phyloP scores from a whole-genome alignment of 2,329 filamentous ascomycete species.

The Juglanconis oblonga region DNA sequence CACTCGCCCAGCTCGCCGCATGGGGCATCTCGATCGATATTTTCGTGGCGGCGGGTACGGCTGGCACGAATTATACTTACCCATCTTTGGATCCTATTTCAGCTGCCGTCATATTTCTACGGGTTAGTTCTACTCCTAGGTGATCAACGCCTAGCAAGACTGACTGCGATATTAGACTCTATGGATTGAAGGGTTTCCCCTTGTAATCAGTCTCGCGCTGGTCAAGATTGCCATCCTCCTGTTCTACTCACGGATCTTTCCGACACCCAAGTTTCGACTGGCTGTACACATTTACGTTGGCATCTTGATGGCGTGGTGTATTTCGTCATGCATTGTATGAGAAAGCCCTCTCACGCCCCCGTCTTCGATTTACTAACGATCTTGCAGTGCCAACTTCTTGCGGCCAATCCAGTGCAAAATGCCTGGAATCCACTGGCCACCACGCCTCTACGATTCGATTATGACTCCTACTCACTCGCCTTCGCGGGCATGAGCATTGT shows the following conservation, averaged over 20 bases:
- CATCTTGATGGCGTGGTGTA: neutral
- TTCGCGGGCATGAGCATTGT: neutral
- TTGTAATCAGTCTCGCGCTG: neutral
- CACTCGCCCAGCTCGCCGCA: neutral
- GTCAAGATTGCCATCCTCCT: neutral
- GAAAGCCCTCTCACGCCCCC: neutral
- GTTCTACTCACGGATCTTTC: neutral
- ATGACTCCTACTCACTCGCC: neutral
- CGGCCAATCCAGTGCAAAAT: neutral
- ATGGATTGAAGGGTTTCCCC: neutral
- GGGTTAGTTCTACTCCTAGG: neutral
- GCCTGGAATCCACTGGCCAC: neutral
- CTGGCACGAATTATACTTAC: neutral
- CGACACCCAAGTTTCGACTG: neutral
- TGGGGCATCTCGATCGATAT: neutral
- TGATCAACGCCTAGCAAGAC: neutral
- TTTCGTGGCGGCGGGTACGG: neutral
- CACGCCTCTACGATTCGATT: neutral
- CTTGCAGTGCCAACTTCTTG: neutral
- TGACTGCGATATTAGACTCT: neutral
- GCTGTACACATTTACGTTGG: neutral
- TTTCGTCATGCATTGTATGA: neutral
- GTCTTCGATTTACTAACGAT: neutral
- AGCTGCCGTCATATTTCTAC: neutral
- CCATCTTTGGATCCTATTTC: neutral